Evolutionary conservation across 495 filamentous ascomycete genomes (phyloP).

Genomic region (Sporormia fimetaria): DNA sequence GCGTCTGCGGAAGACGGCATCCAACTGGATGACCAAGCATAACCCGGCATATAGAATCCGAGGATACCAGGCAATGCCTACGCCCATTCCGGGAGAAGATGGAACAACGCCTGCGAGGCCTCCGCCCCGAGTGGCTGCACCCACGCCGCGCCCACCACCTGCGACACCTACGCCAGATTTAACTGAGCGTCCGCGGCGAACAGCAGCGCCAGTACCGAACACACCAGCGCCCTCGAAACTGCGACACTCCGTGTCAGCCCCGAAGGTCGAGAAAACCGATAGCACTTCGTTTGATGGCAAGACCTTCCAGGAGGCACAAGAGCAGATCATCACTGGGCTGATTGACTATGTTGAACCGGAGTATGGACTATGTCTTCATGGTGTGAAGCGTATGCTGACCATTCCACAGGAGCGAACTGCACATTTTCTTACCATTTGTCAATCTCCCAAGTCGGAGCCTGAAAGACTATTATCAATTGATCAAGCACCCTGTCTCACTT

Average conservation of each 20-base stretch:
- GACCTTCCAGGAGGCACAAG: conserved; percentile 67
- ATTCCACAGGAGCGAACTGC: conserved; percentile 36
- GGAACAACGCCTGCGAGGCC: not conserved
- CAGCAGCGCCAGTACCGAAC: conserved; percentile 6
- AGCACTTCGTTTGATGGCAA: conserved; percentile 45
- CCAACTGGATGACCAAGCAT: conserved; percentile 61
- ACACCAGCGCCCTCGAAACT: conserved; percentile 12
- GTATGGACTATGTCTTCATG: conserved; percentile 21
- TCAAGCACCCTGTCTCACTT: conserved; percentile 60
- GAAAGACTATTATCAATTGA: conserved; percentile 67
- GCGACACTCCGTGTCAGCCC: conserved; percentile 9
- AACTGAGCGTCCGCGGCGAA: conserved; percentile 17
- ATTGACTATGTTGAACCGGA: conserved; percentile 50
- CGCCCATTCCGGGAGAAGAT: conserved; percentile 46
- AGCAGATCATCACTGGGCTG: conserved; percentile 62
- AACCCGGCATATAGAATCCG: conserved; percentile 60
- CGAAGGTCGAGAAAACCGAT: conserved; percentile 36
- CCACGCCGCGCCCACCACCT: not conserved
- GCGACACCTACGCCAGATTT: conserved; percentile 5
- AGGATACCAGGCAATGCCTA: conserved; percentile 50
- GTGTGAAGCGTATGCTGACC: not conserved
- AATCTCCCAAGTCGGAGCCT: conserved; percentile 51
- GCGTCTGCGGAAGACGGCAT: conserved; percentile 59
- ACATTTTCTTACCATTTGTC: conserved; percentile 53
- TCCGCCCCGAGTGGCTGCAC: not conserved